Evolutionary conservation across 2,329 filamentous ascomycete genomes (phyloP).

Genomic region (Penicillium concentricum): DNA sequence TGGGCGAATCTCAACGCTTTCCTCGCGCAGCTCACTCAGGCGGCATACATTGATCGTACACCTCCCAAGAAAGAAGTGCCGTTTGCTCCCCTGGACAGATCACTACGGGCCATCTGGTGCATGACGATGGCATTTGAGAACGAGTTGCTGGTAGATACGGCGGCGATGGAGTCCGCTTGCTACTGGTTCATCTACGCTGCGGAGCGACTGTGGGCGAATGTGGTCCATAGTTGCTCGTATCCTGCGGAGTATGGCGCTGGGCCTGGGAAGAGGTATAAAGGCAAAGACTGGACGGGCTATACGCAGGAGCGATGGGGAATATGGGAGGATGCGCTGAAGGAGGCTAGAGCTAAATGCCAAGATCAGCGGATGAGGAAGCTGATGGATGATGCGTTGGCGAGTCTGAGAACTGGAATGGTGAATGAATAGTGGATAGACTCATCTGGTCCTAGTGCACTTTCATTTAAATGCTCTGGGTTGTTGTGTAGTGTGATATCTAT

Average conservation of each 20-base stretch:
- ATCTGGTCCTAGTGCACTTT: background rate
- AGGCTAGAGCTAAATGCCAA: background rate
- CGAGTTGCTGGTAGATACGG: conserved; percentile 8
- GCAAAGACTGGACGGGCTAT: conserved; percentile 5
- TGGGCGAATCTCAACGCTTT: conserved; percentile 19
- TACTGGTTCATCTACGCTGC: conserved; percentile 16
- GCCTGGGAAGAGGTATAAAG: conserved; percentile 2
- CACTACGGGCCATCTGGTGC: conserved; percentile 9
- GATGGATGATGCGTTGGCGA: conserved; percentile 11
- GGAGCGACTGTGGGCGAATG: conserved; percentile 13
- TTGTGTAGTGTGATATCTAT: background rate
- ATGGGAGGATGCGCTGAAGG: conserved; percentile 3
- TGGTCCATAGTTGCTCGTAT: conserved; percentile 8
- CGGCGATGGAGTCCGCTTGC: conserved; percentile 14
- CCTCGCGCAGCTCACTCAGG: conserved; percentile 18
- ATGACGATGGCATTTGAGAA: conserved; percentile 13
- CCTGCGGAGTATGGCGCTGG: conserved; percentile 1
- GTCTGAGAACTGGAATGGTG: background rate
- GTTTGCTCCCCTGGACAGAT: conserved; percentile 13
- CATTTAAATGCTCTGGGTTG: background rate
- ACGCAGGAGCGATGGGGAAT: conserved; percentile 4
- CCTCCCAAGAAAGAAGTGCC: background rate
- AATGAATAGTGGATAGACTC: background rate
- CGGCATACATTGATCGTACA: conserved; percentile 9
- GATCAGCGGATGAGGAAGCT: conserved; percentile 5